phyloP scores from a whole-genome alignment of 78 protist genomes.

The Carpediemonas membranifera region DNA sequence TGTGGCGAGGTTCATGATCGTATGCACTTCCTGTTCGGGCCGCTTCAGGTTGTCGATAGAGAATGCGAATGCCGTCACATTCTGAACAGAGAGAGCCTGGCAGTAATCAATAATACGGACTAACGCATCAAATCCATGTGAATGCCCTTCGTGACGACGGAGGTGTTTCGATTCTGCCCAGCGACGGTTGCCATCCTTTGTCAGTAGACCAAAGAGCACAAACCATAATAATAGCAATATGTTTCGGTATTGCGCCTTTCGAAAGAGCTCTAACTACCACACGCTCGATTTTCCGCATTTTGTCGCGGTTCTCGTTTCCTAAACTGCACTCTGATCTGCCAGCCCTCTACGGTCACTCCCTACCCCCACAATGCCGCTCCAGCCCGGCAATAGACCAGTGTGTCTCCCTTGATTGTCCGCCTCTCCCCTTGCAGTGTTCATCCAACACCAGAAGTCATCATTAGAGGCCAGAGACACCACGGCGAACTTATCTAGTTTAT shows the following conservation, averaged over 20 bases:
- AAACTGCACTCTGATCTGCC: too few relatives aligned
- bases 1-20: constrained; percentile 55
- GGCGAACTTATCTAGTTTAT: too few relatives aligned
- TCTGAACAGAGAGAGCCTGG: constrained; percentile 52
- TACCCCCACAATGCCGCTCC: too few relatives aligned
- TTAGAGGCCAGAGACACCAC: too few relatives aligned
- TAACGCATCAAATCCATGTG: neutral
- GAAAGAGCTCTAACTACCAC: neutral
- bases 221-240: constrained; percentile 79
- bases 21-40: constrained; percentile 47
- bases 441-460: too few relatives aligned
- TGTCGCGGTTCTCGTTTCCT: too few relatives aligned
- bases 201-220: too few relatives aligned
- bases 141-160: constrained; percentile 39
- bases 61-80: constrained; percentile 70
- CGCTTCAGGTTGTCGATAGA: constrained; percentile 75
- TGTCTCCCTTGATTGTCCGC: too few relatives aligned
- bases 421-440: too few relatives aligned
- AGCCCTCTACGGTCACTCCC: too few relatives aligned
- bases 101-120: constrained; percentile 45
- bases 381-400: too few relatives aligned
- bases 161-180: constrained; percentile 33
- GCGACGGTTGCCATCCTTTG: constrained; percentile 81
- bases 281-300: too few relatives aligned
- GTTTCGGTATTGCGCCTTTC: constrained; percentile 52